These are phyloP conservation scores for Tuber magnatum DNA, from an alignment of 495 filamentous ascomycete species.

Conservation along the genomic window DNA sequence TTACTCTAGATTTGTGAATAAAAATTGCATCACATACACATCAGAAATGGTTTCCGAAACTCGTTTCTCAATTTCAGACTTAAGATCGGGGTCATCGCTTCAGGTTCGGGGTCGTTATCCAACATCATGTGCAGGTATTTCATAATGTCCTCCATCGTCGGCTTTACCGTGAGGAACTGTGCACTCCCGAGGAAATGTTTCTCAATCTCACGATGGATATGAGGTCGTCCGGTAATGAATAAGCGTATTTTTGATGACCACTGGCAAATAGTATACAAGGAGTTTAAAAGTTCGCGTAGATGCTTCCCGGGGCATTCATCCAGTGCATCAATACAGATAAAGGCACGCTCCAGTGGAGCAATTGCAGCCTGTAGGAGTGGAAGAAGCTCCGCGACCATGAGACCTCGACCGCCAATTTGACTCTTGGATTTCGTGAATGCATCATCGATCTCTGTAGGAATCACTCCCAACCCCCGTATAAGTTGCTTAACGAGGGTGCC, in stretches of 20 bases:
- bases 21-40: not conserved
- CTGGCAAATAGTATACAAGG: not conserved
- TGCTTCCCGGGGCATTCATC: not conserved
- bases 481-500: not conserved
- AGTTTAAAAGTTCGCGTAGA: not conserved
- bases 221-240: not conserved
- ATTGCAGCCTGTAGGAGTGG: not conserved
- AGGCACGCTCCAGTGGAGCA: not conserved
- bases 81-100: not conserved
- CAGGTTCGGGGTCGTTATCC: not conserved
- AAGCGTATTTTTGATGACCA: not conserved
- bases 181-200: not conserved
- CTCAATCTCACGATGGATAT: not conserved
- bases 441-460: not conserved
- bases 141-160: not conserved
- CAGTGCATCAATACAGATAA: not conserved
- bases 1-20: not conserved
- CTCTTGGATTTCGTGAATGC: not conserved
- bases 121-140: not conserved
- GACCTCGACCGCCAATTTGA: not conserved
- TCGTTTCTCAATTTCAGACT: not conserved
- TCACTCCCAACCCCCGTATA: not conserved
- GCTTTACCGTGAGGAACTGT: not conserved
- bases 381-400: not conserved
- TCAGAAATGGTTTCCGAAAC: not conserved